These are phyloP conservation scores for Pyrenochaeta sp. DNA, from an alignment of 2,329 filamentous ascomycete genomes.

Conservation along the genomic window DNA sequence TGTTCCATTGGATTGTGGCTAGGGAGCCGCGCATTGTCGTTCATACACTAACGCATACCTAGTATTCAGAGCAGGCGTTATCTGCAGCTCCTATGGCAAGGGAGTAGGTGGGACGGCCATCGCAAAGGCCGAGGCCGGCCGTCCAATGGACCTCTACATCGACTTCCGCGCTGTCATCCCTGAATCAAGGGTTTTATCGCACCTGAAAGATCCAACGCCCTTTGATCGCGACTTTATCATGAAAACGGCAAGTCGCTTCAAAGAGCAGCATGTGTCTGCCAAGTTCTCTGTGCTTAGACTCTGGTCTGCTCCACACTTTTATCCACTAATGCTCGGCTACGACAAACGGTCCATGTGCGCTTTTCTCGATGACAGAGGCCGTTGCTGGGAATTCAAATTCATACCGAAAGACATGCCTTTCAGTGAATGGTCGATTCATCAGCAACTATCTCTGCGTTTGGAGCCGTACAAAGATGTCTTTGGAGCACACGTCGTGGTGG, in stretches of 20 bases:
- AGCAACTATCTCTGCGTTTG: conserved; percentile 44
- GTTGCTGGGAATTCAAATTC: conserved; percentile 60
- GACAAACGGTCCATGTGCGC: conserved; percentile 46
- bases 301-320: conserved; percentile 61
- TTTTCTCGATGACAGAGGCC: conserved; percentile 55
- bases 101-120: conserved; percentile 50
- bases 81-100: conserved; percentile 38
- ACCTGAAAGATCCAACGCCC: conserved; percentile 44
- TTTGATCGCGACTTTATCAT: conserved; percentile 46
- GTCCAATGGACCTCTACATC: conserved; percentile 46
- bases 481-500: conserved; percentile 50
- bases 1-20: not conserved
- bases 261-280: conserved; percentile 28
- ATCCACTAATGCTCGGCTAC: conserved; percentile 56
- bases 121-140: conserved; percentile 43
- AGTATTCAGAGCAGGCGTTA: conserved; percentile 59
- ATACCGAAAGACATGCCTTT: conserved; percentile 58
- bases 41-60: not conserved
- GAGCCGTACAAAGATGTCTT: conserved; percentile 43
- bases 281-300: conserved; percentile 57
- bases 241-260: conserved; percentile 42
- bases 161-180: conserved; percentile 42
- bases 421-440: conserved; percentile 56
- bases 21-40: not conserved
- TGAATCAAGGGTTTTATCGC: conserved; percentile 27